A percentile compares a stretch with the other conserved stretches of the same genome.
Evolutionary conservation across 768 basidiomycete genomes (phyloP).

Genomic region (Tulasnella sp.): DNA sequence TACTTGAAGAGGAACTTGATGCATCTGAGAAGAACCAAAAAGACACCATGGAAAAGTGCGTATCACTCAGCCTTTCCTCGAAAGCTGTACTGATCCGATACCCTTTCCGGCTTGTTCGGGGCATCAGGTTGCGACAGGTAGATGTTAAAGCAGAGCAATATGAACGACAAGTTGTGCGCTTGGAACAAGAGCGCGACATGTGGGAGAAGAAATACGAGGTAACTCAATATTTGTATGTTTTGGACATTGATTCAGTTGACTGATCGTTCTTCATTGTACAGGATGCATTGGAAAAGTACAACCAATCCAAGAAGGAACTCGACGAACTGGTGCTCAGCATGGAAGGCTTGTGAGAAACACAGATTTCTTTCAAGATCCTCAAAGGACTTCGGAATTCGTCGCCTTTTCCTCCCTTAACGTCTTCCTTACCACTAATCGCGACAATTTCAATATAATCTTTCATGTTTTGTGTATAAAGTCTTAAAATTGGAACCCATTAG

Average conservation of each 20-base stretch:
- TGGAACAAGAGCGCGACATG: slow-evolving; percentile 79
- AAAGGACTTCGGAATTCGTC: too few species aligned
- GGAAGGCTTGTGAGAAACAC: slow-evolving; percentile 47
- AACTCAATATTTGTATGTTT: slow-evolving; percentile 22
- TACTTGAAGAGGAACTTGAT: slow-evolving; percentile 93
- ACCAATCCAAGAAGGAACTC: slow-evolving; percentile 61
- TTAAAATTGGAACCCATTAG: too few species aligned
- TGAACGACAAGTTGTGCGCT: slow-evolving; percentile 75
- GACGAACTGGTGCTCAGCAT: slow-evolving; percentile 69
- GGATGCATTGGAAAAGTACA: slow-evolving; percentile 62
- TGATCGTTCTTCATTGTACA: slow-evolving; percentile 25
- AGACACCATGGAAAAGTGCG: slow-evolving; percentile 93
- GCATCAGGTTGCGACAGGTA: slow-evolving; percentile 72
- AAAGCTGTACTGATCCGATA: too few species aligned
- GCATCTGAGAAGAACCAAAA: slow-evolving; percentile 91
- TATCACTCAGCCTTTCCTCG: slow-evolving; percentile 22
- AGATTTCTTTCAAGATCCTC: not conserved
- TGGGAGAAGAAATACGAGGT: slow-evolving; percentile 97
- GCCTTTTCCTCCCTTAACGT: too few species aligned
- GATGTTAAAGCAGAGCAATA: slow-evolving; percentile 99
- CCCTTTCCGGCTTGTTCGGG: not conserved
- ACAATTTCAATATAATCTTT: too few species aligned
- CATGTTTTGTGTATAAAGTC: too few species aligned
- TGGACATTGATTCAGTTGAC: not conserved
- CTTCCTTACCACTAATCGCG: too few species aligned